Evolutionary conservation across 805 yeast genomes (phyloP).

Genomic region (Wickerhamomyces hampshirensis): DNA sequence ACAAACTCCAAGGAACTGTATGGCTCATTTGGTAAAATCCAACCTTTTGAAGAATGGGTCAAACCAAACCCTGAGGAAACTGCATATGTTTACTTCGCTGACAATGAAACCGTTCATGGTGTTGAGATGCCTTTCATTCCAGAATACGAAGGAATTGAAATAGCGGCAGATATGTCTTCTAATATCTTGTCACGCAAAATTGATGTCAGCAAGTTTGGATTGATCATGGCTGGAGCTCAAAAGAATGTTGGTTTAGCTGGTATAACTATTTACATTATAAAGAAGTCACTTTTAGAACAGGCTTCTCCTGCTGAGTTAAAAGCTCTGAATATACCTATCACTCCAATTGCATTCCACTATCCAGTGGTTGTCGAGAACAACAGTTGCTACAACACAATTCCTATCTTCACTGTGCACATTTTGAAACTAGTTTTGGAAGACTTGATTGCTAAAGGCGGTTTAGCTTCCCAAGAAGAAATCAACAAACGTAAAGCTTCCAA

Average conservation of each 20-base stretch:
- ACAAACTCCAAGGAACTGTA: slow-evolving; percentile 53
- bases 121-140: slow-evolving; percentile 59
- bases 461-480: slow-evolving; percentile 50
- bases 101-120: slow-evolving; percentile 96
- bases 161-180: slow-evolving; percentile 94
- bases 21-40: slow-evolving; percentile 65
- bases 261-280: slow-evolving; percentile 83
- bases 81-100: slow-evolving; percentile 87
- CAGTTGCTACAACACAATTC: slow-evolving; percentile 93
- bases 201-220: slow-evolving; percentile 81
- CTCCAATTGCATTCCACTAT: slow-evolving; percentile 86
- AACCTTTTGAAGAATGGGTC: slow-evolving; percentile 59
- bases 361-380: slow-evolving; percentile 84
- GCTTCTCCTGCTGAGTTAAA: slow-evolving; percentile 59
- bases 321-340: slow-evolving; percentile 60
- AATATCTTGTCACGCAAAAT: slow-evolving; percentile 78
- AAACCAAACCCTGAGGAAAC: slow-evolving; percentile 54
- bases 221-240: slow-evolving; percentile 97
- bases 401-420: slow-evolving; percentile 86
- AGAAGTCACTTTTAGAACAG: slow-evolving; percentile 68
- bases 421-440: slow-evolving; percentile 71
- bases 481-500: slow-evolving; percentile 58
- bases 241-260: slow-evolving; percentile 98
- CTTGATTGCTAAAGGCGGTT: slow-evolving; percentile 67
- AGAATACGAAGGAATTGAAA: slow-evolving; percentile 61